Percentiles rank a stretch among this genome's conserved stretches.
phyloP scores from a whole-genome alignment of 192 early-diverging fungal genomes.

The Backusella tarrabulga region DNA sequence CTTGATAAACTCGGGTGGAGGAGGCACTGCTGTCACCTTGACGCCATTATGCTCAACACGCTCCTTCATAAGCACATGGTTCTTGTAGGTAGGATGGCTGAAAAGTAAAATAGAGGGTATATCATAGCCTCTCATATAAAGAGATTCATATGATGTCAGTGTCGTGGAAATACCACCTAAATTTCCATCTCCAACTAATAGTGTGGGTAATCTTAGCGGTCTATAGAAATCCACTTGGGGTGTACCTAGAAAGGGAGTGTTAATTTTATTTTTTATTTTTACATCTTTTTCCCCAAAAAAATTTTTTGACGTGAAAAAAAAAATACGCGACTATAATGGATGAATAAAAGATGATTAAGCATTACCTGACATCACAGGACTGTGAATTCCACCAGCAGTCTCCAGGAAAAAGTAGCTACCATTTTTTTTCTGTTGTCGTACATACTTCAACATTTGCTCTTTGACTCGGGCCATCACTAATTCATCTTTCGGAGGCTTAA shows the following conservation, averaged over 20 bases:
- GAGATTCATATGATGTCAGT: slow-evolving; percentile 68
- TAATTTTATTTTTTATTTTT: neutral
- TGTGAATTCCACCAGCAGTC: slow-evolving; percentile 80
- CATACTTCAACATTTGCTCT: slow-evolving; percentile 34
- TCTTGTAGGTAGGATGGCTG: slow-evolving; percentile 50
- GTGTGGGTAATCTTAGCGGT: slow-evolving; percentile 61
- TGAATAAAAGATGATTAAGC: neutral
- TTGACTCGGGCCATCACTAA: slow-evolving; percentile 42
- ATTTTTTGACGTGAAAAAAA: neutral
- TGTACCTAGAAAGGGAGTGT: slow-evolving; percentile 41
- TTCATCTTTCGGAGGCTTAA: slow-evolving; percentile 45
- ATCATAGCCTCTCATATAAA: slow-evolving; percentile 68
- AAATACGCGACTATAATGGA: neutral
- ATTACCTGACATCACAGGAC: slow-evolving; percentile 69
- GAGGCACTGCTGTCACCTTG: slow-evolving; percentile 39
- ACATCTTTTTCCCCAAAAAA: neutral
- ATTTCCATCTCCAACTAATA: slow-evolving; percentile 75
- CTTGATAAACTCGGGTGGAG: slow-evolving; percentile 41
- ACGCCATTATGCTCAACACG: slow-evolving; percentile 32
- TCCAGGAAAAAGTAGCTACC: slow-evolving; percentile 61
- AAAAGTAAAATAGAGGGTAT: slow-evolving; percentile 69
- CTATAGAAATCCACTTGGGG: slow-evolving; percentile 71
- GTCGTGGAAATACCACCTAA: slow-evolving; percentile 86
- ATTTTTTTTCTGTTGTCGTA: slow-evolving; percentile 23
- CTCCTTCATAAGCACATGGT: slow-evolving; percentile 50